Percentiles rank a stretch among this genome's conserved stretches.
Evolutionary conservation across 345 rosid genomes (phyloP).

Genomic region (Lumnitzera littorea): DNA sequence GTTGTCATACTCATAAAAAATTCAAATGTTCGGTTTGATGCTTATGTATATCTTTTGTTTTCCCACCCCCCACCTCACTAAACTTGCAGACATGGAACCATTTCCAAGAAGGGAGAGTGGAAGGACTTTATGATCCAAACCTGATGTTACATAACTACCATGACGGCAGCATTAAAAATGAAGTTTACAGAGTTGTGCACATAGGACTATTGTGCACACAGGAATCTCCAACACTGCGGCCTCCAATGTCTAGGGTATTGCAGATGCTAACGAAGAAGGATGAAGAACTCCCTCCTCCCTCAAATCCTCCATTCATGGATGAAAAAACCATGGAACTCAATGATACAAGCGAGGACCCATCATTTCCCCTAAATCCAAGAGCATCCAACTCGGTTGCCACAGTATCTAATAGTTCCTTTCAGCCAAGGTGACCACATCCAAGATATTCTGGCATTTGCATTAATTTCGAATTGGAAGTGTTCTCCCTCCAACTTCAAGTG

Average conservation of each 20-base stretch:
- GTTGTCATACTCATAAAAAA: not conserved
- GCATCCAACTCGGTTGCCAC: slow-evolving; percentile 51
- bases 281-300: slow-evolving; percentile 54
- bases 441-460: no score
- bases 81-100: slow-evolving; percentile 61
- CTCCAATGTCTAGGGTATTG: slow-evolving; percentile 69
- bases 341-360: slow-evolving; percentile 29
- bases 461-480: no score
- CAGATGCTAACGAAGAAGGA: slow-evolving; percentile 67
- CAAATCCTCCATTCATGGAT: slow-evolving; percentile 81
- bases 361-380: slow-evolving; percentile 31
- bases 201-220: slow-evolving; percentile 80
- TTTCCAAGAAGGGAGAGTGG: slow-evolving; percentile 57
- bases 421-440: slow-evolving; percentile 47
- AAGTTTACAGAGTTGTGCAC: slow-evolving; percentile 57
- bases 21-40: not conserved
- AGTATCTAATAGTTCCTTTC: slow-evolving; percentile 53
- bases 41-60: not conserved
- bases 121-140: slow-evolving; percentile 68
- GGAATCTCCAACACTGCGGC: slow-evolving; percentile 61
- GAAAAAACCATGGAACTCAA: slow-evolving; percentile 75
- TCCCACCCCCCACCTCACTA: not conserved
- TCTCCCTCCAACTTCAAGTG: no score
- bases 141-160: slow-evolving; percentile 35
- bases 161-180: slow-evolving; percentile 38